Conservation (phyloP, 768 basidiomycete genomes). For the Chlorophyllum brunneum region DNA sequence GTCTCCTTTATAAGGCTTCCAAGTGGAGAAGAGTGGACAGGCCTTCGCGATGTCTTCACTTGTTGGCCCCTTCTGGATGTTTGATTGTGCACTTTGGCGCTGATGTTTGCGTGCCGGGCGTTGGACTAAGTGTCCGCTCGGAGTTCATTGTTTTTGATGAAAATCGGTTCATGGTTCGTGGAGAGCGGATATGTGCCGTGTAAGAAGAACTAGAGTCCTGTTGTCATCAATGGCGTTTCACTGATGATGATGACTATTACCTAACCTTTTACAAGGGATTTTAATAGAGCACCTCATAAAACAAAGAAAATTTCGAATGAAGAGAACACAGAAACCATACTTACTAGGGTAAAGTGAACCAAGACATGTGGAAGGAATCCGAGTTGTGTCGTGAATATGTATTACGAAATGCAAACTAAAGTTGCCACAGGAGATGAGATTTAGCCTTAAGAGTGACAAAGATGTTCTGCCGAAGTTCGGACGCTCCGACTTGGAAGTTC, state of each 20-base stretch:
- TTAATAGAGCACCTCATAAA: neutral
- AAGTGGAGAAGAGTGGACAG: slow-evolving; percentile 1
- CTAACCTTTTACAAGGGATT: neutral
- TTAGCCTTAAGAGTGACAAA: neutral
- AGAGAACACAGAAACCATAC: neutral
- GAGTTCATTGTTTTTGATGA: neutral
- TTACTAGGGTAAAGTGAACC: neutral
- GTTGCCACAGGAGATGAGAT: neutral
- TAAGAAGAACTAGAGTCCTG: neutral
- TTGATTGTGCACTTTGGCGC: neutral
- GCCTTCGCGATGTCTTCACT: neutral
- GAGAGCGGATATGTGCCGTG: neutral
- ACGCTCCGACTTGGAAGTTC: too few species aligned
- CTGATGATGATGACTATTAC: slow-evolving; percentile 4
- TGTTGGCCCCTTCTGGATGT: neutral
- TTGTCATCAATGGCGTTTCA: neutral
- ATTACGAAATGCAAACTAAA: neutral
- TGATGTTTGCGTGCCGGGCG: neutral
- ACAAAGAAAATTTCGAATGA: slow-evolving; percentile 6
- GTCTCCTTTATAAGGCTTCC: slow-evolving; percentile 7
- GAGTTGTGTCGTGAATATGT: neutral
- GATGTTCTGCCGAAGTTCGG: neutral
- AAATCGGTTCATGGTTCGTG: slow-evolving; percentile 6
- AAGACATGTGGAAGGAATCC: neutral
- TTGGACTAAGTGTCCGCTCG: neutral